Conservation (phyloP, 164 flowering plant genomes). For the Berberis vulgaris region DNA sequence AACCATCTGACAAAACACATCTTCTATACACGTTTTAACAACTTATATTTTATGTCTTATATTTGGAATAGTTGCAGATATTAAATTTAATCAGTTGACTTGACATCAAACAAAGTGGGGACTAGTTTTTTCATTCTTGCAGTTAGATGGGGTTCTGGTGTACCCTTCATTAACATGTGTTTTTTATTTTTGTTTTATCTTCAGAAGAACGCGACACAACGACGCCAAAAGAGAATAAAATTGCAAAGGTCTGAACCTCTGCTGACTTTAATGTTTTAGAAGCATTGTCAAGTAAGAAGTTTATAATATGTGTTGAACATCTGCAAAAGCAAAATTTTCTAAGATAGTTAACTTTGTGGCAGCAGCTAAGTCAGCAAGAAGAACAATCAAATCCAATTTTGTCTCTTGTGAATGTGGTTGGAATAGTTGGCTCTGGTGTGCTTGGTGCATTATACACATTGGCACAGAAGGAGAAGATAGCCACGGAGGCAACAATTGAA, state of each 20-base stretch:
- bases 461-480: conserved; percentile 48
- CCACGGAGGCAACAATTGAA: conserved; percentile 46
- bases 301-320: conserved; percentile 3
- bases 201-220: conserved; percentile 27
- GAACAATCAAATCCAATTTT: conserved; percentile 36
- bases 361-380: conserved; percentile 28
- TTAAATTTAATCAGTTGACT: not conserved
- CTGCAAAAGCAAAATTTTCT: conserved; percentile 3
- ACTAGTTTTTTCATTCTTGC: not conserved
- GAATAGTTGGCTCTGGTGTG: conserved; percentile 55
- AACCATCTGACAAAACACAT: no score
- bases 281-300: not conserved
- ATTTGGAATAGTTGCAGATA: no score
- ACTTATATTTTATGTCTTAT: no score
- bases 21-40: no score
- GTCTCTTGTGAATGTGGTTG: conserved; percentile 61
- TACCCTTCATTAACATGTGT: not conserved
- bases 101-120: not conserved
- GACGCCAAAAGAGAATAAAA: conserved; percentile 14
- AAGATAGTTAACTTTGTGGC: conserved; percentile 18
- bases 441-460: conserved; percentile 72
- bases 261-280: conserved; percentile 4
- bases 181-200: conserved; percentile 1
- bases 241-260: conserved; percentile 31
- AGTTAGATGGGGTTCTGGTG: not conserved